Base-by-base conservation (phyloP, 2,329 filamentous ascomycete species). In the Arthroderma sp. region DNA sequence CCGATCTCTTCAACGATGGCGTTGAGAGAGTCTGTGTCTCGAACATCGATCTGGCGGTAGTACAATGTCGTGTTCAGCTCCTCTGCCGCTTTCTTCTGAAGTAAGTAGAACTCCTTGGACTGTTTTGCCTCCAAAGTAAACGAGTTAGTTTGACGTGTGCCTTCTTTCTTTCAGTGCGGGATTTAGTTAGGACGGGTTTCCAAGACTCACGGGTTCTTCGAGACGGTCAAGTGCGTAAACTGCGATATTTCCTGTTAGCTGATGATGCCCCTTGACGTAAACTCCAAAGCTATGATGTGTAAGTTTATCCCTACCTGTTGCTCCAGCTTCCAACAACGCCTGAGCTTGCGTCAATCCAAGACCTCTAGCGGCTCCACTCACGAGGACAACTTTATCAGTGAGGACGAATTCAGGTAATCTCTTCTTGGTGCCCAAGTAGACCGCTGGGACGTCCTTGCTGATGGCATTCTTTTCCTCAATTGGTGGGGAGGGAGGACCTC, bases 1-100 rank as follows among this genome's bases (percentile, higher is more conserved):
- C 78, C 84, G 51, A 94, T 91, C 7, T 68, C 70, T 51, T 74
- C 70, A 40, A 93, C 71, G 43, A 83, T 73, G 36, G 68, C 69
- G 59, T 88, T 81, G 38, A 94, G 71, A 34, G 70, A 64, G 4
- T 71, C 68, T 22, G 81, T 78, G 57, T 91, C 78, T 29, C 84
- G 77, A 11, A 94, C 85, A 58, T 94, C 87, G 48, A 88, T 77
- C 52, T 81, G 78, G 57, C 82, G 79, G 68, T 93, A 94, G 43
- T 78, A 72, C 37, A 91, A 64, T 40, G 73, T 74, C 1, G 79
- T 81, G 52, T 72, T 75, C n/a, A 86, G 71, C 56, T 82, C 76
- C 38, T 73, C 66, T 31, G 67, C 66, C 34, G 83, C 82, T 42
- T 77, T 73, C 50, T 74, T 68, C 42, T 82, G 78, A 44, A 88